Evolutionary conservation across 176 grass and related monocot species (phyloP).

Genomic region (Bromus sterilis): DNA sequence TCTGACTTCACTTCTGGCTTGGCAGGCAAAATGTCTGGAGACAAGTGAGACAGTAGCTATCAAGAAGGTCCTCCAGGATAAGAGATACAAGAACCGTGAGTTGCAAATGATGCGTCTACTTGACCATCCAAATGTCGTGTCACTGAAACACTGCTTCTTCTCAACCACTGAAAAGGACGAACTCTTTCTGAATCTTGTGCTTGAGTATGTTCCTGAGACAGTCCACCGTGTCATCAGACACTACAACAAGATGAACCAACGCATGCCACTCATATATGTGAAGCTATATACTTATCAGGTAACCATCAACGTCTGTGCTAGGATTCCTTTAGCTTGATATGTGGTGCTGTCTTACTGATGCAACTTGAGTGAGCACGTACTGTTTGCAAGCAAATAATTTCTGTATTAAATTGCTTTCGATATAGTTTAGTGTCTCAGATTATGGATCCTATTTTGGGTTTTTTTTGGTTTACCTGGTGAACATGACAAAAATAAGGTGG

Average conservation of each 20-base stretch:
- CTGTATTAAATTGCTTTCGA: background rate
- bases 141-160: constrained; percentile 72
- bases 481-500: background rate
- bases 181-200: constrained; percentile 62
- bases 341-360: background rate
- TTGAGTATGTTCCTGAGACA: constrained; percentile 75
- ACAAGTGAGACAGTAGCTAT: constrained; percentile 75
- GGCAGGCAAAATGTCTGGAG: constrained; percentile 70
- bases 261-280: constrained; percentile 71
- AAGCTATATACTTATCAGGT: constrained; percentile 62
- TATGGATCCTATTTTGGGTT: background rate
- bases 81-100: constrained; percentile 72
- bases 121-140: constrained; percentile 69
- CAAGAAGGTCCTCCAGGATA: constrained; percentile 85
- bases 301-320: background rate
- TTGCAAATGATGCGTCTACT: constrained; percentile 70
- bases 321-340: background rate
- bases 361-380: background rate
- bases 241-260: constrained; percentile 72
- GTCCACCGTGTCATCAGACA: constrained; percentile 70
- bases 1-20: background rate
- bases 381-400: background rate
- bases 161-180: constrained; percentile 75
- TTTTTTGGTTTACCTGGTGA: background rate
- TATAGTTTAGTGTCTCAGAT: background rate